A percentile compares a stretch with the other conserved stretches of the same genome.
These are phyloP conservation scores for Platanthera zijinensis DNA, from an alignment of 106 monocot species.

Conservation along the genomic window DNA sequence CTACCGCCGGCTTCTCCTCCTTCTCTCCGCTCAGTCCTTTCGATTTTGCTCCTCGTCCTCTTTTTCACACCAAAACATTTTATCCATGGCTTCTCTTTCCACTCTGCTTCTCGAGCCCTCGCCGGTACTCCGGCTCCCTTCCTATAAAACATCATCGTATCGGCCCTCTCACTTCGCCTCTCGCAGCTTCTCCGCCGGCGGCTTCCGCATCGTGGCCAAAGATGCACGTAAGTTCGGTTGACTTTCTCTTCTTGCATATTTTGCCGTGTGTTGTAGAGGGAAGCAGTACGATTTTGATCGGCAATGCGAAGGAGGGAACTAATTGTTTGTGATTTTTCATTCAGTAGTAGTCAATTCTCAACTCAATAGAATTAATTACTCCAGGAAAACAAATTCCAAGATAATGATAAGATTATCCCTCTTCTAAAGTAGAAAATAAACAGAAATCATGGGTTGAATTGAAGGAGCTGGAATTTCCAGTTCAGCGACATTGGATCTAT, in stretches of 20 bases:
- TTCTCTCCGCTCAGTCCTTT: no score
- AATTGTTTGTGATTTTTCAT: neutral
- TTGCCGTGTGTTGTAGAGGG: neutral
- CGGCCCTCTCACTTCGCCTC: neutral
- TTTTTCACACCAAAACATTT: neutral
- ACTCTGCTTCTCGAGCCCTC: constrained; percentile 1
- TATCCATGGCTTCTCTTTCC: constrained; percentile 10
- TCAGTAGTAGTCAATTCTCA: neutral
- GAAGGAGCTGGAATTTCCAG: no score
- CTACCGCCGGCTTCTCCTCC: no score
- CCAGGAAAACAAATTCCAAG: no score
- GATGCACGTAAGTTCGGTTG: constrained; percentile 1
- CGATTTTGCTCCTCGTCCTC: neutral
- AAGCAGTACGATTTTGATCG: neutral
- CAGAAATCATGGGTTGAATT: no score
- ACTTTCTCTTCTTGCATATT: neutral
- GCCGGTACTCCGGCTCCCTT: neutral
- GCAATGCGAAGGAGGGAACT: no score
- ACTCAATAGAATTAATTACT: no score
- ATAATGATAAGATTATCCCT: no score
- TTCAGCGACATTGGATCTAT: no score
- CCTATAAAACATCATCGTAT: neutral
- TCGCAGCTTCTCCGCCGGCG: neutral
- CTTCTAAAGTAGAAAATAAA: no score
- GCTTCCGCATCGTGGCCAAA: neutral